Conservation (phyloP, 2,329 filamentous ascomycete species). For the Byssoonygena ceratinophila region DNA sequence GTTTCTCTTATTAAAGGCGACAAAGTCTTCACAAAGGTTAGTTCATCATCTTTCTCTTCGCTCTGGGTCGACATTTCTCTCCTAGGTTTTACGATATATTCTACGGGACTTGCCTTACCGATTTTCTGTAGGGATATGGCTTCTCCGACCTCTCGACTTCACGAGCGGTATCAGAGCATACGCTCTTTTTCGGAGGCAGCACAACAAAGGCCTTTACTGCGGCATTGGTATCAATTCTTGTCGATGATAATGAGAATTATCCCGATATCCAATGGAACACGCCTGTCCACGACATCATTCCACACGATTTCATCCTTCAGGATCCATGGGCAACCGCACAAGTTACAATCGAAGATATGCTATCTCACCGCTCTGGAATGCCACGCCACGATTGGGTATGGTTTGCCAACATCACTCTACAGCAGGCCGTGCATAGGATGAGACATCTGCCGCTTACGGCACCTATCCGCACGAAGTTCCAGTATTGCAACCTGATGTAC, state of each 20-base stretch:
- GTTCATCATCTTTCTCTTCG: background rate
- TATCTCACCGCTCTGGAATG: conserved; percentile 30
- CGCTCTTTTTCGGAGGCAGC: conserved; percentile 46
- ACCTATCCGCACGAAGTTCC: conserved; percentile 34
- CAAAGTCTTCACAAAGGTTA: conserved; percentile 9
- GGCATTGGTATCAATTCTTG: conserved; percentile 40
- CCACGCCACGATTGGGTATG: conserved; percentile 21
- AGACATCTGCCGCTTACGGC: conserved; percentile 36
- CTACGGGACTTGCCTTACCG: background rate
- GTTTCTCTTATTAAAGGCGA: conserved; percentile 7
- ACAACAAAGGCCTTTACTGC: conserved; percentile 47
- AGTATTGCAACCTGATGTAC: conserved; percentile 48
- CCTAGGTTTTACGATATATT: background rate
- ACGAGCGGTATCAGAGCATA: conserved; percentile 35
- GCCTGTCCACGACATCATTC: conserved; percentile 15
- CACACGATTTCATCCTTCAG: conserved; percentile 27
- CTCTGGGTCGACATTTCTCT: background rate
- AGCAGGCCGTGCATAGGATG: conserved; percentile 33
- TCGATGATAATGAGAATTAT: conserved; percentile 22
- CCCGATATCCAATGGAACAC: conserved; percentile 18
- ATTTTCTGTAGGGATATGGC: conserved; percentile 29
- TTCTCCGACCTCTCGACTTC: conserved; percentile 27
- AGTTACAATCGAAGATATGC: conserved; percentile 27
- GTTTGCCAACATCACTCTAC: conserved; percentile 22
- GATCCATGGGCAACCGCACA: conserved; percentile 22